Percentiles rank a stretch among this genome's conserved stretches.
These are phyloP conservation scores for Trichoderma breve DNA, from an alignment of 2,329 filamentous ascomycete species.

Conservation along the genomic window DNA sequence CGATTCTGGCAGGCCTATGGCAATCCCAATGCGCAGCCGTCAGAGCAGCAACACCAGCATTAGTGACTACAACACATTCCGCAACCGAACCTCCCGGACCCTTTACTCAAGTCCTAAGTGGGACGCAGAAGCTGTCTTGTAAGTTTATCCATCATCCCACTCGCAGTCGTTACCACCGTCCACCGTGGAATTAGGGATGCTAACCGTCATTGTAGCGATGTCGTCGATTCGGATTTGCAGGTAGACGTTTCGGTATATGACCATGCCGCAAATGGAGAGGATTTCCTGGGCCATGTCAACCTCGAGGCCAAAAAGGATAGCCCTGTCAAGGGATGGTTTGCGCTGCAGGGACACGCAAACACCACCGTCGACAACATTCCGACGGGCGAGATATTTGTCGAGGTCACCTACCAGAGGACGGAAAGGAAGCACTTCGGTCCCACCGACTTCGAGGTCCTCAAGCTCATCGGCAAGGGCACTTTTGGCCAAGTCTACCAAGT, in stretches of 20 bases:
- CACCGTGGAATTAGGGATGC: slow-evolving; percentile 3
- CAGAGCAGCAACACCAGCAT: slow-evolving; percentile 94
- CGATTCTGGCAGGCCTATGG: slow-evolving; percentile 81
- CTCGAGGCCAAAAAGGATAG: slow-evolving; percentile 68
- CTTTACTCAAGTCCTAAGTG: slow-evolving; percentile 83
- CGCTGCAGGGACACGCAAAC: slow-evolving; percentile 71
- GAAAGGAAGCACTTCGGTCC: slow-evolving; percentile 92
- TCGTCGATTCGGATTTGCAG: slow-evolving; percentile 85
- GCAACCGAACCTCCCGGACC: slow-evolving; percentile 54
- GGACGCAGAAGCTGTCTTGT: slow-evolving; percentile 96
- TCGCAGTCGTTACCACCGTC: not conserved
- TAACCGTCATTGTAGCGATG: slow-evolving; percentile 61
- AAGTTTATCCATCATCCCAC: slow-evolving; percentile 38
- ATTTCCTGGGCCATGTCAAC: slow-evolving; percentile 87
- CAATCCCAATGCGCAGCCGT: slow-evolving; percentile 93
- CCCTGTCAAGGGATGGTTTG: slow-evolving; percentile 80
- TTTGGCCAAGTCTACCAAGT: slow-evolving; percentile 99
- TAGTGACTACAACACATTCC: slow-evolving; percentile 60
- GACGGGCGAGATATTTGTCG: slow-evolving; percentile 86
- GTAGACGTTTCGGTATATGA: slow-evolving; percentile 95
- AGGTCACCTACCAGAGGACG: slow-evolving; percentile 79
- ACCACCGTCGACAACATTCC: slow-evolving; percentile 68
- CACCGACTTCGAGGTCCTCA: slow-evolving; percentile 92
- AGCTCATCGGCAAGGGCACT: slow-evolving; percentile 95
- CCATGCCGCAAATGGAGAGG: slow-evolving; percentile 72